phyloP scores from a whole-genome alignment of 495 filamentous ascomycete genomes.

The Lophium mytilinum region DNA sequence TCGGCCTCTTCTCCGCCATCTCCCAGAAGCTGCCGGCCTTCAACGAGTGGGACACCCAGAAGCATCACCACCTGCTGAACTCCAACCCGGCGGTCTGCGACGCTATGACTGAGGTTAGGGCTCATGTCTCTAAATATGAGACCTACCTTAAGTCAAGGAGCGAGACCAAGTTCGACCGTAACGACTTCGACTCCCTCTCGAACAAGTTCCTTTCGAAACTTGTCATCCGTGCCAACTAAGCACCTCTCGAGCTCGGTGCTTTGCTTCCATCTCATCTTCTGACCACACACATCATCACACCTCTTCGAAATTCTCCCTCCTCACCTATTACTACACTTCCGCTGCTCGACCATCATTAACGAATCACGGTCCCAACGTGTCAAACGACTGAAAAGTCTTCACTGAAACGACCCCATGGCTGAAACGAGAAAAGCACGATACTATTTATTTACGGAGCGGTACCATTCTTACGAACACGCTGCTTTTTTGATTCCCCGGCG shows the following conservation, averaged over 20 bases:
- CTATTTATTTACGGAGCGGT: not conserved
- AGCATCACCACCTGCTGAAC: constrained; percentile 78
- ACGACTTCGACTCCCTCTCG: constrained; percentile 85
- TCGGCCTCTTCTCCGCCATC: constrained; percentile 89
- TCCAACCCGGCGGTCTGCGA: constrained; percentile 86
- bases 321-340: not conserved
- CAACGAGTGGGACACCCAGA: constrained; percentile 80
- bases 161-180: constrained; percentile 69
- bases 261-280: not conserved
- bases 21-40: constrained; percentile 87
- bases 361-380: constrained; percentile 20
- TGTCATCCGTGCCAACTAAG: constrained; percentile 83
- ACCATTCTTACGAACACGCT: not conserved
- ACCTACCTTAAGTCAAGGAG: constrained; percentile 50
- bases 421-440: constrained; percentile 24
- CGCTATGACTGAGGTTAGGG: constrained; percentile 85
- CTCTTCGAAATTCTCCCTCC: not conserved
- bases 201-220: constrained; percentile 93
- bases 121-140: constrained; percentile 77
- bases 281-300: not conserved
- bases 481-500: constrained; percentile 22
- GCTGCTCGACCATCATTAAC: constrained; percentile 2
- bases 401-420: constrained; percentile 21
- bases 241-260: not conserved
- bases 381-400: constrained; percentile 2